phyloP scores from a whole-genome alignment of 441 rosid species.

The Raphanus hybrid region DNA sequence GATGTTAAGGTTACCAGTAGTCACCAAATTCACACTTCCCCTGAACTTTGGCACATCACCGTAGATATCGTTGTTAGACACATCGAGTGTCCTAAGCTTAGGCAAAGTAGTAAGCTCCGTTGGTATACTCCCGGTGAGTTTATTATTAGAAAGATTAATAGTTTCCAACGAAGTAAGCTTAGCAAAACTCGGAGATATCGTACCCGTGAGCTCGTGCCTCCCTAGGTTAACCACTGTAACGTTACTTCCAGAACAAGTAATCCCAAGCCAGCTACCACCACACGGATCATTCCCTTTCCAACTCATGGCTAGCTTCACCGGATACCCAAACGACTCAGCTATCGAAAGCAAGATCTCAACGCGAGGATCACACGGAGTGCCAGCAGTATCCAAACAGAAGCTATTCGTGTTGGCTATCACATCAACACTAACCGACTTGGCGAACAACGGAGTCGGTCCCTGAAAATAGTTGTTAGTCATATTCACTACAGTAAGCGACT shows the following conservation, averaged over 20 bases:
- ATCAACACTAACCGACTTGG: constrained; percentile 44
- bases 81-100: constrained; percentile 50
- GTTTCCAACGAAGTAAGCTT: constrained; percentile 45
- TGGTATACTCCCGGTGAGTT: constrained; percentile 38
- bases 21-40: constrained; percentile 38
- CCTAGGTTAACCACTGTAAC: constrained; percentile 47
- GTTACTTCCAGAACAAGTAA: constrained; percentile 48
- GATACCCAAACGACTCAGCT: constrained; percentile 52
- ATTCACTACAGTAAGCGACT: constrained; percentile 47
- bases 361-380: constrained; percentile 53
- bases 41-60: constrained; percentile 52
- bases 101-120: constrained; percentile 52
- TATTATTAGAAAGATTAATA: constrained; percentile 49
- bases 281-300: constrained; percentile 48
- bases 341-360: constrained; percentile 52
- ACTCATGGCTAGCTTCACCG: constrained; percentile 48
- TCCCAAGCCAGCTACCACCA: constrained; percentile 55
- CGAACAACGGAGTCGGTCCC: constrained; percentile 58
- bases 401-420: constrained; percentile 40
- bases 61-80: constrained; percentile 54
- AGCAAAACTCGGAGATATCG: constrained; percentile 50
- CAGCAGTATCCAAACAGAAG: constrained; percentile 52
- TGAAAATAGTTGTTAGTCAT: constrained; percentile 60
- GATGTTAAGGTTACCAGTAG: constrained; percentile 46
- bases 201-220: constrained; percentile 46